Evolutionary conservation across 2,329 filamentous ascomycete species (phyloP), one percentile per base, ranked within the genome.

Genomic region (Ceratocystis lukuohia): DNA sequence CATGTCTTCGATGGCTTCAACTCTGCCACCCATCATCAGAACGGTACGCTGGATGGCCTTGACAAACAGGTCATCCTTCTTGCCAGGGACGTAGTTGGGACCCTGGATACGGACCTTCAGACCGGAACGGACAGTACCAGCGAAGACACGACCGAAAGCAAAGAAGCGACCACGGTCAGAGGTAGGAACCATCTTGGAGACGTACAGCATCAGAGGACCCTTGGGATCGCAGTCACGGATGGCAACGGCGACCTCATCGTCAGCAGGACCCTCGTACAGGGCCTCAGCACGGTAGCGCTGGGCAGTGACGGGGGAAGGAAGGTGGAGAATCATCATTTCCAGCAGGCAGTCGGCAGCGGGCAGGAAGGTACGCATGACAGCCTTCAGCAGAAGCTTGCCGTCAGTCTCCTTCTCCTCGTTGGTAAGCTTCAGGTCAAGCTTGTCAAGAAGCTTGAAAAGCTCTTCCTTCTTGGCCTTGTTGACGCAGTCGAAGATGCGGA

Each of bases 151-250:
- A 82, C 94, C 94, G 83, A 99, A 99, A 79, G 94, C 94, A 83
- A 96, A 99, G 91, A 99, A 99, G 82, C 94, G 93, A 80, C 94
- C 94, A 88, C 96, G 97, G 77, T 99, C 94, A 74, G 91, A 95
- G 73, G 94, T 99, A 75, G 94, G 94, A 76, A 99, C 94, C 94
- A 99, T 99, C 91, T 99, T 99, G 80, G 94, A 99, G 79, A 99
- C 92, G 89, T 99, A 99, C 73, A 97, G 85, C 94, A 99, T 99
- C 80, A 99, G 94, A 75, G 93, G 90, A 78, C 85, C 94, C 84
- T 96, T 96, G 80, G 93, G 84, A 79, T 99, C 91, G 79, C 94
- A 97, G 85, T 97, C 91, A 75, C 92, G 92, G 85, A 99, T 96
- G 85, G 87, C 91, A 77, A 96, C 89, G 82, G 89, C 92, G 74